Evolutionary conservation across 495 filamentous ascomycete species (phyloP), one percentile per base, ranked within the genome.

Genomic region (Penicillium maclennaniae): DNA sequence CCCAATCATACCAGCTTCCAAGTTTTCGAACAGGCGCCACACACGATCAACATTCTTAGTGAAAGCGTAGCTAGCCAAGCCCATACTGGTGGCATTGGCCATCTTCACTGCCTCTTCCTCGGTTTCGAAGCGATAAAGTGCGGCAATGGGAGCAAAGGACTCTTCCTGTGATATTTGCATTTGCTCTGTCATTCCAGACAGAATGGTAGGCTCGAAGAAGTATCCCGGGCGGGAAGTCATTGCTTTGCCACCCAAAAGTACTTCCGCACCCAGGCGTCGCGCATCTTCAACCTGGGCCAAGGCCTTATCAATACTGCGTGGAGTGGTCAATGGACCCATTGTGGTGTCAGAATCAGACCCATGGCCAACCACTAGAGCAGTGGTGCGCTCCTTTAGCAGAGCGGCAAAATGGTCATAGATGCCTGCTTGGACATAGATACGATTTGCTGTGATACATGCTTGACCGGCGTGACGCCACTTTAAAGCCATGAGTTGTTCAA

Each of bases 1-100:
- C 6, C 83, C 87, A 53, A 90, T 84, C 86, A 90, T 89, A 1
- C 87, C 87, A 2, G 86, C 85, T 62, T 90, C 86, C 31, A 90
- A 67, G 46, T 85, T 86, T 69, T 89, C 87, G 57, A 88, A 70
- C 59, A 90, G 62, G 44, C 87, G 71, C 86, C 86, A 89, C 55
- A 83, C 74, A 1, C 86, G 80, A 61, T 89, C 85, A 19, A 87
- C 68, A 54, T 88, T 83, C 73, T 87, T 87, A 5, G 86, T 87
- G 67, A 89, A 90, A 45, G 81, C 86, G 62, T 89, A 87, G 38
- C 81, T 83, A 2, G 84, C 84, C 54, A 88, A 62, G 16, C 85
- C 85, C 83, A 87, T 86, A 54, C 82, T 85, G 4, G 84, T 87
- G 37, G 81, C 73, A 55, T 88, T 88, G 1, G 85, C 86, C 36